phyloP scores from a whole-genome alignment of 2,329 filamentous ascomycete species.

The Metarhizium anisopliae region DNA sequence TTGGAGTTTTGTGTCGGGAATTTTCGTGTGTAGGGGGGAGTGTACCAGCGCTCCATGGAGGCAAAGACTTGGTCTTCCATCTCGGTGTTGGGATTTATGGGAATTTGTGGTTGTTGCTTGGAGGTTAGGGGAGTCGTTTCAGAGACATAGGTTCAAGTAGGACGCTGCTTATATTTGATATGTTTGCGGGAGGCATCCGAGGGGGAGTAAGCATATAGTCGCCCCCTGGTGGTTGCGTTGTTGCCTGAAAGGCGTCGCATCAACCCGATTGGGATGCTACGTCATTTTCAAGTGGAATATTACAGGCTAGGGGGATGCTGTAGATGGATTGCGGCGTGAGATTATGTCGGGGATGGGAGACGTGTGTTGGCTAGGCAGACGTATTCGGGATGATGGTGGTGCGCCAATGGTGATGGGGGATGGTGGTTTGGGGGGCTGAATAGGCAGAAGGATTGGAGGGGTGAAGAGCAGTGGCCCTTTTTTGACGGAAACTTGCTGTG shows the following conservation, averaged over 20 bases:
- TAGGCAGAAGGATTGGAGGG: not conserved
- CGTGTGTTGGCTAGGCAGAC: not conserved
- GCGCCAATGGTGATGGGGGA: not conserved
- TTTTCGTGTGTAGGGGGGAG: not conserved
- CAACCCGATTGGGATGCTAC: not conserved
- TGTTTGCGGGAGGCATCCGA: too few species aligned
- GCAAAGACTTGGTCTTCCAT: slow-evolving; percentile 23
- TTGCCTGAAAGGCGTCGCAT: not conserved
- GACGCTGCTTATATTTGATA: too few species aligned
- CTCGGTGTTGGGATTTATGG: not conserved
- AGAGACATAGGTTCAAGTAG: too few species aligned
- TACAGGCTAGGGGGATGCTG: not conserved
- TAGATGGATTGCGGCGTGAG: too few species aligned
- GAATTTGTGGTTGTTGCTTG: not conserved
- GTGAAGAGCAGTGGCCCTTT: too few species aligned
- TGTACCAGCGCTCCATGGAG: slow-evolving; percentile 29
- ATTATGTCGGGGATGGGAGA: too few species aligned
- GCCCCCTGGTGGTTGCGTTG: not conserved
- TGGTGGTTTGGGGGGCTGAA: not conserved
- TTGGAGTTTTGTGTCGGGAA: not conserved
- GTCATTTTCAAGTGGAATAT: not conserved
- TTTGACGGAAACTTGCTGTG: too few species aligned
- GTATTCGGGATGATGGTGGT: not conserved
- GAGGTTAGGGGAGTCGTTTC: too few species aligned
- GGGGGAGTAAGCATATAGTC: too few species aligned